A percentile compares a stretch with the other conserved stretches of the same genome.
These are phyloP conservation scores for Aegilops speltoides DNA, from an alignment of 176 grass and related monocot genomes.

Conservation along the genomic window DNA sequence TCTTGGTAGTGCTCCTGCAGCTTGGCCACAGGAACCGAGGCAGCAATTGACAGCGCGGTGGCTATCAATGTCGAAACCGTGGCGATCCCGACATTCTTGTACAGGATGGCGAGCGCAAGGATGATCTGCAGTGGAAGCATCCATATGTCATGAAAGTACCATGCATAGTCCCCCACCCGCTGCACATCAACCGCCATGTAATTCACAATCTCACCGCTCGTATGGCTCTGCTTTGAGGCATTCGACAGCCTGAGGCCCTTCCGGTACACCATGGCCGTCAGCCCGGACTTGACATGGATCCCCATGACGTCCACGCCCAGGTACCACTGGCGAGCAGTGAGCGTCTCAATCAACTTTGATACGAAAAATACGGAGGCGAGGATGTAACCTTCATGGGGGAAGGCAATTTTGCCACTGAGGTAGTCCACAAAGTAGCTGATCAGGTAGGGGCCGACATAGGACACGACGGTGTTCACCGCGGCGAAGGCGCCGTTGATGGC, in stretches of 20 bases:
- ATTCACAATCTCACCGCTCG: constrained; percentile 97
- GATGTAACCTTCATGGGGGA: constrained; percentile 89
- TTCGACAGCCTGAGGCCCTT: constrained; percentile 91
- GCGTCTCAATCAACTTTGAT: constrained; percentile 72
- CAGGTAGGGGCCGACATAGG: constrained; percentile 87
- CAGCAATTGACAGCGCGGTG: constrained; percentile 72
- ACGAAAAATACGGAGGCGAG: constrained; percentile 80
- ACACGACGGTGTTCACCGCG: constrained; percentile 73
- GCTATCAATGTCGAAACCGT: constrained; percentile 68
- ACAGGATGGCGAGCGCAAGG: constrained; percentile 89
- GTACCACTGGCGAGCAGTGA: constrained; percentile 94
- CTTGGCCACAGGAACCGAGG: constrained; percentile 85
- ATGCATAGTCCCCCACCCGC: constrained; percentile 92
- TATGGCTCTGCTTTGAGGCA: constrained; percentile 73
- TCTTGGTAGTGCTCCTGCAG: constrained; percentile 96
- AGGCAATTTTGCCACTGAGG: constrained; percentile 83
- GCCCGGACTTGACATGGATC: constrained; percentile 92
- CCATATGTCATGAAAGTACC: constrained; percentile 99
- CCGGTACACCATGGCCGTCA: constrained; percentile 91
- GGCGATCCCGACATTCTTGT: constrained; percentile 81
- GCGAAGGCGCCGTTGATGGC: constrained; percentile 68
- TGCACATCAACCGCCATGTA: constrained; percentile 99
- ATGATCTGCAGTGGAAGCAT: constrained; percentile 97
- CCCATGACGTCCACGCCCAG: constrained; percentile 96
- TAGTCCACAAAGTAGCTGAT: constrained; percentile 97